Base-by-base conservation (phyloP, 2,329 filamentous ascomycete species). In the Didymella exigua region DNA sequence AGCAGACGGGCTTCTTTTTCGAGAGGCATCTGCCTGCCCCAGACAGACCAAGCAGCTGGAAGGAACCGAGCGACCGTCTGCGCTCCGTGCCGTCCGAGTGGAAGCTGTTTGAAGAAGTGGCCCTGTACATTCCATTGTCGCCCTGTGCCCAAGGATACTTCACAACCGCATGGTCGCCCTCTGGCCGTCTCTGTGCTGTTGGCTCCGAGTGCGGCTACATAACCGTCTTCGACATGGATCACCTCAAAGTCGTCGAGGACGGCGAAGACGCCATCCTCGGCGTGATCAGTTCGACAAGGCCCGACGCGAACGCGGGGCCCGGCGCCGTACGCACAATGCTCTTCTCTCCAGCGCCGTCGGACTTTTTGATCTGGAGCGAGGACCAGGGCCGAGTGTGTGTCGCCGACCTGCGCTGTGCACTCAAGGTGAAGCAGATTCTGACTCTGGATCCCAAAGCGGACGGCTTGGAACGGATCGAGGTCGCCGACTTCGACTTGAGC, bases 341-440 rank as follows among this genome's bases (percentile, higher is more conserved):
- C 1, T 99, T 99, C 71, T 92, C 90, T 4, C 93, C 93, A 0
- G 89, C 90, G 1, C 91, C 93, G 0, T 93, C 89, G 80, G 93
- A 97, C 70, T 84, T 99, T 16, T 79, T 99, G 34, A 89, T 96
- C 6, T 98, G 95, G 93, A 90, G 92, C 8, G 95, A 99, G 75
- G 90, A 96, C 66, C 88, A 90, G 59, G 89, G 88, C 3, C 82
- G 86, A 51, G 81, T 93, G 14, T 90, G 89, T 31, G 80, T 93
- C 33, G 88, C 88, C 5, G 90, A 95, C 73, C 77, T 90, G 44
- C 83, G 90, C 26, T 84, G 80, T 62, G 84, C 87, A 19, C 86
- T 91, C 58, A 79, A 82, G 41, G 81, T 85, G 46, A 85, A 87
- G 40, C 90, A 95, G 70, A 82, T 89, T 27, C 79, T 95, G 26